Evolutionary conservation across 345 rosid genomes (phyloP).

Genomic region (Cardamine resedifolia): DNA sequence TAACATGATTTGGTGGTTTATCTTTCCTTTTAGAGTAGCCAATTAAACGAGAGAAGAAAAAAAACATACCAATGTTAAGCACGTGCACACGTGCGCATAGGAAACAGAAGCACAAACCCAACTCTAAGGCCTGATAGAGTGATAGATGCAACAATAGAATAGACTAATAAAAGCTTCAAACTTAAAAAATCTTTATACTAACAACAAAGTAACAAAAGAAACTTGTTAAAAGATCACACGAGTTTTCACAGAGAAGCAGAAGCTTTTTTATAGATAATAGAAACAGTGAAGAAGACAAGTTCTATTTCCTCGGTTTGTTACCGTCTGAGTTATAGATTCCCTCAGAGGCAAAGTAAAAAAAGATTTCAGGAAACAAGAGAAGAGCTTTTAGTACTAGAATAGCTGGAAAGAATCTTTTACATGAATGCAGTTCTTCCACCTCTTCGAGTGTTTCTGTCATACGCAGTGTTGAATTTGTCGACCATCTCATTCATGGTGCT

Average conservation of each 20-base stretch:
- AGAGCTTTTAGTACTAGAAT: slow-evolving; percentile 1
- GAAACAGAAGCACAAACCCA: not conserved
- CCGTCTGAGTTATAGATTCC: not conserved
- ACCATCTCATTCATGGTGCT: slow-evolving; percentile 93
- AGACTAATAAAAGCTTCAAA: not conserved
- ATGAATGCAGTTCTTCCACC: slow-evolving; percentile 90
- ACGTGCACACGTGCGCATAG: not conserved
- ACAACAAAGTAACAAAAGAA: not conserved
- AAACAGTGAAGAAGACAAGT: not conserved
- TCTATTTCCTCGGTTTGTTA: not conserved
- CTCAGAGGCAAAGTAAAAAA: not conserved
- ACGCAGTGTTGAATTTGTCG: slow-evolving; percentile 96
- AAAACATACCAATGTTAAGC: not conserved
- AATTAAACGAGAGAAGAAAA: not conserved
- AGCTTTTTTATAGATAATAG: not conserved
- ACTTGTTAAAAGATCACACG: not conserved
- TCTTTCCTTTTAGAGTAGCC: not conserved
- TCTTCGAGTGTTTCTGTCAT: slow-evolving; percentile 83
- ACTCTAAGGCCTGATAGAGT: not conserved
- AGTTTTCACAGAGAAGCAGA: not conserved
- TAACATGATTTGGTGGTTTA: not conserved
- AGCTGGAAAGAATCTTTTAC: slow-evolving; percentile 36
- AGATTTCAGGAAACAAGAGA: not conserved
- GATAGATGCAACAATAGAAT: not conserved
- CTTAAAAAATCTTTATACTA: not conserved